These are phyloP conservation scores for Syzygium grande DNA, from an alignment of 345 rosid species.

Conservation along the genomic window DNA sequence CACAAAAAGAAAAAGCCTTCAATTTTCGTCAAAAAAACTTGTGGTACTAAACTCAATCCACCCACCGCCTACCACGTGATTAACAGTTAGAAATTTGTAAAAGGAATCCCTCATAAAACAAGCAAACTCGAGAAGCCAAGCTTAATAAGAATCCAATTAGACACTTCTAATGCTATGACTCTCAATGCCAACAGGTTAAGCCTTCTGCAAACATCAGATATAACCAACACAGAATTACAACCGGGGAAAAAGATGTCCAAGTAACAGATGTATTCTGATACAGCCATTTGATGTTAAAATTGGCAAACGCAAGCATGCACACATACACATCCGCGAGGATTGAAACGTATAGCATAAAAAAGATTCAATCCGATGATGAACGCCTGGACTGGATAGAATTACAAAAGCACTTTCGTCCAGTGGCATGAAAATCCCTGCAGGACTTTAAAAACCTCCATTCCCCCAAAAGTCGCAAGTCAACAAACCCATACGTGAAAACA, in stretches of 20 bases:
- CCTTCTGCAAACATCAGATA: neutral
- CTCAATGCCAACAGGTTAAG: neutral
- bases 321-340: neutral
- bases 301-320: neutral
- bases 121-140: neutral
- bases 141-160: neutral
- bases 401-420: neutral
- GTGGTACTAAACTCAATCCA: neutral
- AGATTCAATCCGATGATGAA: neutral
- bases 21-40: neutral
- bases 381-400: neutral
- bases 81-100: neutral
- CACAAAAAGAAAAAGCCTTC: neutral
- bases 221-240: neutral
- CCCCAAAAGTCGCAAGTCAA: neutral
- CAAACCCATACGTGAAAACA: neutral
- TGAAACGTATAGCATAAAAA: neutral
- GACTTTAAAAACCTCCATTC: neutral
- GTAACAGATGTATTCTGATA: neutral
- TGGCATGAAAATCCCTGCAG: neutral
- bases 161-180: neutral
- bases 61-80: neutral
- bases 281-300: neutral
- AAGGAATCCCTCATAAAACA: neutral
- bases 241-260: neutral